Evolutionary conservation across 495 filamentous ascomycete species (phyloP).

Genomic region (Penicillium argentinense): DNA sequence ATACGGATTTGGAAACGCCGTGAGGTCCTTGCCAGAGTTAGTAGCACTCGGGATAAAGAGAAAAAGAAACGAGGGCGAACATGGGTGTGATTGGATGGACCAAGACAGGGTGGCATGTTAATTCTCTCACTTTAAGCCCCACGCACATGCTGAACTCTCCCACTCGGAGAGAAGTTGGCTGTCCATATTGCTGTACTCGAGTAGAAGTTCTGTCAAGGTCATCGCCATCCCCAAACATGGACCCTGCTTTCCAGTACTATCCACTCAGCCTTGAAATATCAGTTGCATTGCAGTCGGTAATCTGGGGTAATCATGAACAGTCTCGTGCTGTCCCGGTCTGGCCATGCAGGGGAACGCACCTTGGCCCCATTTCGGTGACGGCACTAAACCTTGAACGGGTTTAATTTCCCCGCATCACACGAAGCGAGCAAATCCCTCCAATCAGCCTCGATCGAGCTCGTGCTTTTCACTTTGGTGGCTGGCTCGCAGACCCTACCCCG

Average conservation of each 20-base stretch:
- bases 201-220: too few species aligned
- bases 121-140: neutral
- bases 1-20: constrained; percentile 6
- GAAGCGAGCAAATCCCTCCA: neutral
- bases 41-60: neutral
- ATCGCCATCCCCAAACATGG: too few species aligned
- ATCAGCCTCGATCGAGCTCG: neutral
- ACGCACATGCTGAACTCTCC: neutral
- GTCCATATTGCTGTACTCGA: too few species aligned
- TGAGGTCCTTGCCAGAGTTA: neutral
- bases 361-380: neutral
- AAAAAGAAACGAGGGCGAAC: neutral
- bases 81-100: neutral
- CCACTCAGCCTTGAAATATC: too few species aligned
- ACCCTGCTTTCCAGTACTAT: too few species aligned
- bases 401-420: constrained; percentile 9
- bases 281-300: too few species aligned
- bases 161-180: too few species aligned
- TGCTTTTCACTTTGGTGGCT: constrained; percentile 1
- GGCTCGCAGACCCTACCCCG: too few species aligned
- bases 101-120: neutral
- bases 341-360: neutral
- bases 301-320: neutral
- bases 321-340: neutral
- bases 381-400: constrained; percentile 5